Base-by-base conservation (phyloP, 164 flowering plant species). In the Berberis thunbergii region DNA sequence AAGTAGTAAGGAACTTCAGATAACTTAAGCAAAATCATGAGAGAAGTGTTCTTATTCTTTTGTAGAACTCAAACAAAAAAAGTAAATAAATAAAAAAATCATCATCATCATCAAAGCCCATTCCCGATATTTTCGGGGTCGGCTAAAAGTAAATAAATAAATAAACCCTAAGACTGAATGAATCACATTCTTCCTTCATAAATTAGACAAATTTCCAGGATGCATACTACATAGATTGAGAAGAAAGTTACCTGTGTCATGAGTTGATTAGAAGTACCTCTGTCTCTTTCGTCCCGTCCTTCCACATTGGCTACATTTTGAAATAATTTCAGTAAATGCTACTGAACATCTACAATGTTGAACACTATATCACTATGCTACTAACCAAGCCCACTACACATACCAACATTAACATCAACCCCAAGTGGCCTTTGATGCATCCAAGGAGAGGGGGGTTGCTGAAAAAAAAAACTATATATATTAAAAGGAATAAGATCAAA, bases 231-330 rank as follows among this genome's bases (percentile, higher is more conserved):
- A 49, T 13, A 39, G 38, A 41, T 49, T 49, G 4, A 41, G 4
- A 41, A 43, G 26, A 2, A 58, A 56, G 59, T 54, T 67, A 90
- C 98, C 97, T 90, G 94, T 49, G 91, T 86, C 59, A 62, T 48
- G 12, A 84, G 82, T 60, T 81, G 92, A 64, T 79, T 75, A 67
- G 93, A 70, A 55, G 74, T 45, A 66, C 88, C 89, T 75, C 87
- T 78, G 60, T 87, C 97, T 42, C 43, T 76, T 61, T 86, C 97
- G 13, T 94, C 91, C 59, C 91, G 83, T 59, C 87, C 95, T 76
- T 94, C 96, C 67, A 76, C 96, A 71, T 91, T 89, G 74, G 98
- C 98, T 94, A 72, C 72, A 70, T 26, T 26, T 26, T 26, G 26
- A 64, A 39, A 69, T 58, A 45, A 48, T 54, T 38, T 48, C 41